Evolutionary conservation across 306 rosid species (phyloP).

Genomic region (Biancaea sappan): DNA sequence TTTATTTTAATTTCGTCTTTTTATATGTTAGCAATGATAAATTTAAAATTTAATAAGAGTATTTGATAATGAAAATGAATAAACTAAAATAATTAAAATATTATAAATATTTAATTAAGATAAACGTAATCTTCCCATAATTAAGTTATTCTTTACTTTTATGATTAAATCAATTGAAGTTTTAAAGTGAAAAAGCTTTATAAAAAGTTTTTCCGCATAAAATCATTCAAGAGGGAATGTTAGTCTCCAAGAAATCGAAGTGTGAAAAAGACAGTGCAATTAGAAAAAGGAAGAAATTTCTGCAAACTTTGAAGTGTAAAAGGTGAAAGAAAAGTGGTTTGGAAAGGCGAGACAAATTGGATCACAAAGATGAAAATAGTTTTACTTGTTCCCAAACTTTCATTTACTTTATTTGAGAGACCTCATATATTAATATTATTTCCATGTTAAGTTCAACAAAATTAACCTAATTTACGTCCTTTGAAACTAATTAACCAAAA

Average conservation of each 20-base stretch:
- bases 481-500: background rate
- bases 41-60: too few species aligned
- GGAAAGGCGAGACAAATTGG: background rate
- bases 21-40: too few species aligned
- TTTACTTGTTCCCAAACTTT: background rate
- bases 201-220: too few species aligned
- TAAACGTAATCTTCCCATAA: too few species aligned
- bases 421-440: too few species aligned
- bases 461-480: background rate
- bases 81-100: too few species aligned
- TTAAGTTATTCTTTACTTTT: too few species aligned
- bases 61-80: too few species aligned
- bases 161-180: too few species aligned
- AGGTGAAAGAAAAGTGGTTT: background rate
- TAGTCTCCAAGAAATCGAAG: background rate
- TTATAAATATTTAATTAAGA: too few species aligned
- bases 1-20: too few species aligned
- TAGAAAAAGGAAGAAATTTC: background rate
- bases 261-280: background rate
- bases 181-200: too few species aligned
- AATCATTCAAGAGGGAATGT: background rate
- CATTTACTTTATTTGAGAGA: background rate
- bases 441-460: background rate
- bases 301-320: background rate
- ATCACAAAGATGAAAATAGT: background rate